Base-by-base conservation (phyloP, 768 basidiomycete genomes). In the Boletus vinaceobasis region DNA sequence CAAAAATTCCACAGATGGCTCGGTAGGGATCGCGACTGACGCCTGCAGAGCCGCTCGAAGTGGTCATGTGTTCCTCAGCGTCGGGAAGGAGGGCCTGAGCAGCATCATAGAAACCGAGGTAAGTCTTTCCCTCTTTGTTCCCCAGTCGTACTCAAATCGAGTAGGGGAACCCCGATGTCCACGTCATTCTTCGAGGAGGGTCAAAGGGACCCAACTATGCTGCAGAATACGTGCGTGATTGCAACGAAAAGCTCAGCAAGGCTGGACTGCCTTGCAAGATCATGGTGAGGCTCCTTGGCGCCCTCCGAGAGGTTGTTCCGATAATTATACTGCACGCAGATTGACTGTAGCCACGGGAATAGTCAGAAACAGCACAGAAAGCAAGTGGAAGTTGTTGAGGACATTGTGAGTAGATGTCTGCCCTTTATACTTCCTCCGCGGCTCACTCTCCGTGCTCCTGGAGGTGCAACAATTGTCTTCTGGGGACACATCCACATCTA, bases 1-100 rank as follows among this genome's bases (percentile, higher is more conserved):
- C 84, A 99, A 99, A 75, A 99, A 99, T 65, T 91, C 91, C 11
- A 98, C 96, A 2, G 97, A 98, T 63, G 97, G 97, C 37, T 87
- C 86, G 29, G 83, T 96, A 40, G 84, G 86, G 46, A 90, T 98
- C 59, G 95, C 97, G 0, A 81, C 98, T 43, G 95, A 99, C 71
- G 96, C 96, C 3, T 98, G 95, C 73, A 84, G 94, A 35, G 91
- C 96, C 15, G 95, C 97, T 17, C 82, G 85, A 55, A 81, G 82
- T 52, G 90, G 91, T 1, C 96, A 99, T 71, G 92, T 94, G 55
- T 99, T 99, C 83, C 79, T 99, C 17, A 90, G 87, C 61, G 97
- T 99, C 32, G 97, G 95, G 31, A 98, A 98, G 75, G 94, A 97
- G 73, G 96, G 96, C 13, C 71, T 95, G 62, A 91, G 89, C 63